These are phyloP conservation scores for Wickerhamiella hasegawae DNA, from an alignment of 805 yeast genomes.

Conservation along the genomic window DNA sequence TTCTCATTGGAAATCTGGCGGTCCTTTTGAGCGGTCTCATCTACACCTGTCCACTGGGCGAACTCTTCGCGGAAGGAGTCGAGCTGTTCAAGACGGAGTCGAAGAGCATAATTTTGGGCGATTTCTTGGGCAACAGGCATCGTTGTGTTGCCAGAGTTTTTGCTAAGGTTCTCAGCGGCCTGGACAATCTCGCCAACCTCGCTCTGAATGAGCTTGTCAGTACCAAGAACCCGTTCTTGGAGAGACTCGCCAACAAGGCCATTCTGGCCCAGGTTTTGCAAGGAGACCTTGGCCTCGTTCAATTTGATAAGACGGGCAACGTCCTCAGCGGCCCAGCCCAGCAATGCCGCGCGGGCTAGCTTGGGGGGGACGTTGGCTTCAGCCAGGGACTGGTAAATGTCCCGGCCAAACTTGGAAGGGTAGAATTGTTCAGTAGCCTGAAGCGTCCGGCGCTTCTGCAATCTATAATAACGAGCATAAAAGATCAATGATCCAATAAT, in stretches of 20 bases:
- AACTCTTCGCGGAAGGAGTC: conserved; percentile 13
- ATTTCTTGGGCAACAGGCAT: conserved; percentile 76
- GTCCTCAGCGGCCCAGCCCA: conserved; percentile 72
- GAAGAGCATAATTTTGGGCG: conserved; percentile 79
- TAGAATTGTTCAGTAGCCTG: conserved; percentile 57
- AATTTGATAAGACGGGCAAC: conserved; percentile 68
- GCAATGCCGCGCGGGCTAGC: conserved; percentile 50
- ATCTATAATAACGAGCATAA: conserved; percentile 34
- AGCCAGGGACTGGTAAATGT: conserved; percentile 45
- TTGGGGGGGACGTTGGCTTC: conserved; percentile 56
- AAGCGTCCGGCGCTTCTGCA: conserved; percentile 36
- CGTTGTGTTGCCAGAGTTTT: conserved; percentile 66
- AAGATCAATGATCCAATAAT: background rate
- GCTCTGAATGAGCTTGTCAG: conserved; percentile 59
- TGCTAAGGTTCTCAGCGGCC: conserved; percentile 58
- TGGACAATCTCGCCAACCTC: conserved; percentile 62
- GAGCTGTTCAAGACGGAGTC: conserved; percentile 43
- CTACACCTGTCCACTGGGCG: background rate
- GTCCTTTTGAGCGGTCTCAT: too few species aligned
- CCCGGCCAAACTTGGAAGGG: conserved; percentile 43
- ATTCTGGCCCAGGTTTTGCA: conserved; percentile 58
- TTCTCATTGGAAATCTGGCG: too few species aligned
- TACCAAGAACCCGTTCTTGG: conserved; percentile 63
- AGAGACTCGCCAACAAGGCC: conserved; percentile 88
- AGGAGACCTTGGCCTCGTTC: conserved; percentile 59